phyloP scores from a whole-genome alignment of 352 stramenopile genomes.

The Phytophthora macrochlamydospora region DNA sequence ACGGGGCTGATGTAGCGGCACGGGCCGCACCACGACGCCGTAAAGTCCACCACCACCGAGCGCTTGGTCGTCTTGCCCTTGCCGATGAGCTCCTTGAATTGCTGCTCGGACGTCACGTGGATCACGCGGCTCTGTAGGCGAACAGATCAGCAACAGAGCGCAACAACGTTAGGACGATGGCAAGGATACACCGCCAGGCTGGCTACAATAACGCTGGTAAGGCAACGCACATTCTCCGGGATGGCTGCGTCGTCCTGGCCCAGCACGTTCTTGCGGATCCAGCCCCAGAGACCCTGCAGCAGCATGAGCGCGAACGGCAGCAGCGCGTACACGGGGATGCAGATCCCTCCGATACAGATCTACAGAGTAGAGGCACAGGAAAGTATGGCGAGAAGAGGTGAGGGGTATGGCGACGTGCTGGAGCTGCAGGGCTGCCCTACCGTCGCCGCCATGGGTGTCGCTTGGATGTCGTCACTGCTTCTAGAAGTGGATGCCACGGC shows the following conservation, averaged over 20 bases:
- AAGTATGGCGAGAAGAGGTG: neutral
- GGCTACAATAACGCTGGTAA: neutral
- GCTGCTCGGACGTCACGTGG: conserved; percentile 68
- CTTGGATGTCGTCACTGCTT: neutral
- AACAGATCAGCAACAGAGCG: conserved; percentile 1
- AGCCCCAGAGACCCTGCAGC: conserved; percentile 70
- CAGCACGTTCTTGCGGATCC: conserved; percentile 68
- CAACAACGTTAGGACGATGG: too few species aligned
- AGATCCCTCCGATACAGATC: conserved; percentile 86
- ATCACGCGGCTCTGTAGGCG: conserved; percentile 61
- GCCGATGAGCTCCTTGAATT: conserved; percentile 74
- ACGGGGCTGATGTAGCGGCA: conserved; percentile 88
- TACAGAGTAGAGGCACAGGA: conserved; percentile 15
- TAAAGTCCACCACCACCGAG: conserved; percentile 88
- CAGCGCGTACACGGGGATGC: conserved; percentile 78
- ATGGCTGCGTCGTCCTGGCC: conserved; percentile 57
- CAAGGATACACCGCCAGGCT: too few species aligned
- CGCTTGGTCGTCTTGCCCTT: conserved; percentile 75
- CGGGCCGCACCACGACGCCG: conserved; percentile 87
- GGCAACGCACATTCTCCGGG: conserved; percentile 46
- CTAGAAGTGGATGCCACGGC: neutral
- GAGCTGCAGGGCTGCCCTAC: conserved; percentile 8
- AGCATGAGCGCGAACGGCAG: conserved; percentile 76
- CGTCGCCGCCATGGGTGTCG: conserved; percentile 34
- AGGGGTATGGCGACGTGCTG: neutral